phyloP scores from a whole-genome alignment of 352 stramenopile genomes.

The Globisporangium viniferum region DNA sequence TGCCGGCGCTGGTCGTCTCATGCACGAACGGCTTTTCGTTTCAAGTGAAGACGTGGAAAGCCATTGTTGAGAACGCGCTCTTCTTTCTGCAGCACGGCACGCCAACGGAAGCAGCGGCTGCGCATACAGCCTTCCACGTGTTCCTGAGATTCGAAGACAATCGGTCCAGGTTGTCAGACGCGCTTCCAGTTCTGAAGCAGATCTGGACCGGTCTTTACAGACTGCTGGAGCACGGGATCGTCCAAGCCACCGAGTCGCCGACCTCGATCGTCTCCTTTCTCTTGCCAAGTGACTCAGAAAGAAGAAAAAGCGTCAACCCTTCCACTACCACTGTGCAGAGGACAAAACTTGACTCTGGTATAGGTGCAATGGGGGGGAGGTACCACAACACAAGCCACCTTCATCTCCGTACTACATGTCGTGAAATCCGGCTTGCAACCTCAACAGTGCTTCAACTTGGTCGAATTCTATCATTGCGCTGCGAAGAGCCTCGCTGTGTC shows the following conservation, averaged over 20 bases:
- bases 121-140: constrained; percentile 9
- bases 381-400: background rate
- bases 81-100: constrained; percentile 14
- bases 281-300: background rate
- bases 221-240: constrained; percentile 4
- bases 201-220: constrained; percentile 11
- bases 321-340: background rate
- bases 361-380: background rate
- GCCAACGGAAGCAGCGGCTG: background rate
- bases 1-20: background rate
- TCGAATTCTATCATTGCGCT: background rate
- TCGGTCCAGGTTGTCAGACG: background rate
- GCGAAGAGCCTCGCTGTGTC: background rate
- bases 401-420: background rate
- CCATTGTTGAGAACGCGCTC: constrained; percentile 9
- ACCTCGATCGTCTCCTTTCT: constrained; percentile 6
- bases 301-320: background rate
- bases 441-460: constrained; percentile 11
- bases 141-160: constrained; percentile 4
- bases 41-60: constrained; percentile 3
- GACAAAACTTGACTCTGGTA: background rate
- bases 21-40: background rate
- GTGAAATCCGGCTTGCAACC: constrained; percentile 1
- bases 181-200: constrained; percentile 4
- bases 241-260: background rate